A percentile compares a stretch with the other conserved stretches of the same genome.
Conservation (phyloP, 2,329 filamentous ascomycete species). For the Ophiocordyceps australis region DNA sequence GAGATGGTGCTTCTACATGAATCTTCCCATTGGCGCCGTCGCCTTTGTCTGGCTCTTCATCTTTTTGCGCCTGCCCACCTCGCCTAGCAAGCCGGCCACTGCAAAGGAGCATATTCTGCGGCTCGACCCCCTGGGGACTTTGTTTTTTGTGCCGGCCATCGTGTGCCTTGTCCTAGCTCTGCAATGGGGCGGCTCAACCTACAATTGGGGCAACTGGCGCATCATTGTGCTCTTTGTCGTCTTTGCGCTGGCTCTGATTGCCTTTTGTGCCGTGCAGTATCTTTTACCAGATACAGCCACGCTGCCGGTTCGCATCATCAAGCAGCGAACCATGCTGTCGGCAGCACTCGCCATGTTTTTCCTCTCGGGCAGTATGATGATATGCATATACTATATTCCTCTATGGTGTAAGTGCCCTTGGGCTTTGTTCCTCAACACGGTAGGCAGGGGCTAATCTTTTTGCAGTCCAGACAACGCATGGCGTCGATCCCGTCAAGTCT, state of each 20-base stretch:
- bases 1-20: conserved; percentile 33
- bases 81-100: conserved; percentile 13
- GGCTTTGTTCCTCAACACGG: neutral
- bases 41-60: conserved; percentile 28
- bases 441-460: neutral
- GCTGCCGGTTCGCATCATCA: conserved; percentile 25
- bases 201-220: conserved; percentile 27
- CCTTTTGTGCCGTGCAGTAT: conserved; percentile 29
- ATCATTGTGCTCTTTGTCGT: conserved; percentile 33
- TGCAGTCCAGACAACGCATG: conserved; percentile 29
- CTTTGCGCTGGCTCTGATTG: conserved; percentile 21
- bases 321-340: conserved; percentile 19
- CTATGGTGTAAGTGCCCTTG: conserved; percentile 18
- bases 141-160: conserved; percentile 31
- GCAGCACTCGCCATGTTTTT: conserved; percentile 26
- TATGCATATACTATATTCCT: conserved; percentile 33
- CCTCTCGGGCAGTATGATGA: conserved; percentile 32
- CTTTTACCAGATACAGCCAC: conserved; percentile 23
- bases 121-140: conserved; percentile 29
- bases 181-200: conserved; percentile 35
- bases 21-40: conserved; percentile 26
- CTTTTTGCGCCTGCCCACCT: conserved; percentile 24
- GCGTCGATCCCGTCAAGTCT: conserved; percentile 30
- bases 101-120: conserved; percentile 18
- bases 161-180: conserved; percentile 35